Evolutionary conservation across 2,329 filamentous ascomycete species (phyloP), one percentile per base, ranked within the genome.

Genomic region (Thermoascus crustaceus): DNA sequence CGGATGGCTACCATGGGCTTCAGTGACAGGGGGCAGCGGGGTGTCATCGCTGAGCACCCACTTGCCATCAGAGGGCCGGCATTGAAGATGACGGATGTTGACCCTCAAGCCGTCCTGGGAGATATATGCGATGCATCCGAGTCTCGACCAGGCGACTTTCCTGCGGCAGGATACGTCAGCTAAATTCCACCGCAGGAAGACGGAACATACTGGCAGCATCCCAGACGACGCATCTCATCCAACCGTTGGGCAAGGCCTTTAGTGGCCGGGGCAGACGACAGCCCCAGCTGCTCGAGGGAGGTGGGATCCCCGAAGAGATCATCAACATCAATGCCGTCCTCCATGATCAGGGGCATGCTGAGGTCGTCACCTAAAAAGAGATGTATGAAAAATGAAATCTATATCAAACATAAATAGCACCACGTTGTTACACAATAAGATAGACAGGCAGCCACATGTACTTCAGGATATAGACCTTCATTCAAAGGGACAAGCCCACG

Each of bases 91-190:
- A 40, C 80, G 78, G 30, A 94, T 69, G 52, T 83, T 78, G 34
- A 95, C 66, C 9, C 70, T 72, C 31, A 73, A 72, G 18, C 84
- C 82, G 60, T 88, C 82, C 10, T 75, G 65, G 13, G 80, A 75
- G 46, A 96, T 82, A 35, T 80, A 82, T 18, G 88, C 88, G 46
- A 96, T 85, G 40, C 81, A 86, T 27, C 89, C 89, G 41, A 78
- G 75, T 50, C 80, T 87, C 7, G 89, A 94, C 88, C 89, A 96
- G 19, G 83, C 79, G 35, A 95, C 74, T 45, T 77, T 78, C 55
- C 87, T 93, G 48, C 29, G 31, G n/a, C n/a, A n/a, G n/a, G n/a
- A 7, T 19, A 24, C 4, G 14, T 37, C 48, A 30, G 32, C 26
- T 29, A 21, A 17, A 8, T 34, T 31, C 7, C 24, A 32, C 16